These are phyloP conservation scores for Rhexocercosporidium sp. DNA, from an alignment of 2,329 filamentous ascomycete species.

Conservation along the genomic window DNA sequence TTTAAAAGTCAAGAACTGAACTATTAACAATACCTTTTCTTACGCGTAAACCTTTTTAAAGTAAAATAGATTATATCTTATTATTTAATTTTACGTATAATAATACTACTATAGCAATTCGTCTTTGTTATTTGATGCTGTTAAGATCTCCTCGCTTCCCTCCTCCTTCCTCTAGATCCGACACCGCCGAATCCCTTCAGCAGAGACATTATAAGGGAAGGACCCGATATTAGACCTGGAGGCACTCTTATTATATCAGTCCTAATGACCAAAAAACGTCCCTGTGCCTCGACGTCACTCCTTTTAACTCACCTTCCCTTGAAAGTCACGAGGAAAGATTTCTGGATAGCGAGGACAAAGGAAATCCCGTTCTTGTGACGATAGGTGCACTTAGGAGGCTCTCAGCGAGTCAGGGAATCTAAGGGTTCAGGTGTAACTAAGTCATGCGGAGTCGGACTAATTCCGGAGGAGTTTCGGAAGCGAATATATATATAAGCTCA, in stretches of 20 bases:
- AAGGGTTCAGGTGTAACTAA: no score
- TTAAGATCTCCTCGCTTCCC: background rate
- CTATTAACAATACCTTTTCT: no score
- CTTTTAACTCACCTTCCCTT: background rate
- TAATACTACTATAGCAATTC: no score
- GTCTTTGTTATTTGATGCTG: background rate
- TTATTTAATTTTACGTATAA: no score
- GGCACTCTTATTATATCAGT: background rate
- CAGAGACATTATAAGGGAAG: background rate
- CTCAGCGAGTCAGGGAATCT: no score
- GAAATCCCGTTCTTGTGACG: background rate
- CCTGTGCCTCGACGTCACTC: background rate
- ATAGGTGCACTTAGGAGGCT: no score
- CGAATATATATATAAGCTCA: no score
- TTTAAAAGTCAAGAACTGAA: no score
- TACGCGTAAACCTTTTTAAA: no score
- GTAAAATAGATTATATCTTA: no score
- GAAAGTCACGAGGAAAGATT: background rate
- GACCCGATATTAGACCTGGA: background rate
- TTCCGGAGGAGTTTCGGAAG: no score
- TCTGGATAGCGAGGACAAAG: background rate
- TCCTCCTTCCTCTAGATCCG: background rate
- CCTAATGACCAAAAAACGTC: background rate
- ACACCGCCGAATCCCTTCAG: background rate
- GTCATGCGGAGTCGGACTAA: no score